Conservation (phyloP, 78 protist genomes). For the Protostelium mycophagum region DNA sequence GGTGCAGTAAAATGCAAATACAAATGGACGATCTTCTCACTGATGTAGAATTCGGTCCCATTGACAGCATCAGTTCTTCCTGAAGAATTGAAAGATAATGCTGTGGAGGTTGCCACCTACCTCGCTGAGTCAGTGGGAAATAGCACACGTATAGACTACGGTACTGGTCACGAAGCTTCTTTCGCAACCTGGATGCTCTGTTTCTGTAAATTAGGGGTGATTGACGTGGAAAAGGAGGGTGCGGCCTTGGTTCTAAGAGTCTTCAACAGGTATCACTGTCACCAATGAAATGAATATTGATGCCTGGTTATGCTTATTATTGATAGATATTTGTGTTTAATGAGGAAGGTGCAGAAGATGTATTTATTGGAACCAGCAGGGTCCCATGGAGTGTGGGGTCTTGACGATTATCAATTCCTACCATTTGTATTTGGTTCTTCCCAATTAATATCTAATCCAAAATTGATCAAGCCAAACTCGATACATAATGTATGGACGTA, state of each 20-base stretch:
- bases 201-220: slow-evolving; percentile 20
- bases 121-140: slow-evolving; percentile 81
- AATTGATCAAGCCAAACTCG: slow-evolving; percentile 38
- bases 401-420: slow-evolving; percentile 95
- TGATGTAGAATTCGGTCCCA: slow-evolving; percentile 1
- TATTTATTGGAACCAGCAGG: slow-evolving; percentile 97
- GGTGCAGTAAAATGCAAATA: background rate
- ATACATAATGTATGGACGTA: slow-evolving; percentile 26
- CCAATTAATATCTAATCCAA: slow-evolving; percentile 68
- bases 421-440: slow-evolving; percentile 92
- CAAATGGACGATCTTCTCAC: too few species aligned
- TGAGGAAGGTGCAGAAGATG: slow-evolving; percentile 63
- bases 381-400: slow-evolving; percentile 96
- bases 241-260: slow-evolving; percentile 34
- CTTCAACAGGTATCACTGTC: slow-evolving; percentile 15
- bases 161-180: slow-evolving; percentile 95
- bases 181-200: slow-evolving; percentile 44
- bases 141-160: slow-evolving; percentile 92
- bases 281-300: background rate
- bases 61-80: slow-evolving; percentile 20
- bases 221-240: slow-evolving; percentile 20
- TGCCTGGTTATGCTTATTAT: background rate
- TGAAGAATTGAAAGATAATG: slow-evolving; percentile 1
- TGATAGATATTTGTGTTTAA: slow-evolving; percentile 54
- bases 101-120: slow-evolving; percentile 78